Conservation (phyloP, 1,284 basidiomycete species). For the Pseudozyma thailandica region DNA sequence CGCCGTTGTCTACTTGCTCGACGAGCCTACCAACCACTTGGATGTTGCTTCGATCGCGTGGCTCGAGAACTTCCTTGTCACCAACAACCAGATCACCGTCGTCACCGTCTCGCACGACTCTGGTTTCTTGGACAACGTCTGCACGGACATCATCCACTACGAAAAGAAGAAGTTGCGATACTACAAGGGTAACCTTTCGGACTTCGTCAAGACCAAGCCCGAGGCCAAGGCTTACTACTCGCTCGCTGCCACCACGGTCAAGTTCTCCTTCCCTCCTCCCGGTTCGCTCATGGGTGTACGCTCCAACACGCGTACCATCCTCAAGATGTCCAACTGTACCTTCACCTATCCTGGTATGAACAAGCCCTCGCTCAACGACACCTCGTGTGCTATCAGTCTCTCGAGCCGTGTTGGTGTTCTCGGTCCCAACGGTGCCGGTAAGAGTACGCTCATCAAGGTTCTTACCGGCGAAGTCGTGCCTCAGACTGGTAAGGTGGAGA, state of each 20-base stretch:
- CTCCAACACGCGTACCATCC: constrained; percentile 93
- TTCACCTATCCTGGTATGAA: constrained; percentile 92
- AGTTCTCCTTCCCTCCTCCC: constrained; percentile 95
- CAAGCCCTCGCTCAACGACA: constrained; percentile 84
- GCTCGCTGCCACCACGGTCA: constrained; percentile 91
- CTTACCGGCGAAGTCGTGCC: constrained; percentile 94
- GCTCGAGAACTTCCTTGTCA: constrained; percentile 83
- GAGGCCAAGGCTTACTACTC: constrained; percentile 98
- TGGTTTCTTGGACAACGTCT: constrained; percentile 95
- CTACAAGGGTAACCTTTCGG: constrained; percentile 92
- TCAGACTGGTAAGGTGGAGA: constrained; percentile 92
- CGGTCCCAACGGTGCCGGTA: constrained; percentile 67
- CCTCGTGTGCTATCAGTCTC: constrained; percentile 90
- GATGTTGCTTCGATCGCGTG: constrained; percentile 88
- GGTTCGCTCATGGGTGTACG: constrained; percentile 97
- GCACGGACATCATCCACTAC: constrained; percentile 98
- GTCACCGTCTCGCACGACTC: constrained; percentile 98
- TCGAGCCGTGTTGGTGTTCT: constrained; percentile 71
- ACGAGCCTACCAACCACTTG: constrained; percentile 84
- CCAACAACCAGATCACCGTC: constrained; percentile 74
- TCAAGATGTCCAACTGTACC: constrained; percentile 91
- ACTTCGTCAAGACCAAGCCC: constrained; percentile 90
- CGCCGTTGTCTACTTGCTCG: constrained; percentile 90
- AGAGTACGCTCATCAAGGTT: constrained; percentile 94
- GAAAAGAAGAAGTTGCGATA: constrained; percentile 95